Evolutionary conservation across 768 basidiomycete genomes (phyloP), one percentile per base, ranked within the genome.

Genomic region (Mycena epipterygia): DNA sequence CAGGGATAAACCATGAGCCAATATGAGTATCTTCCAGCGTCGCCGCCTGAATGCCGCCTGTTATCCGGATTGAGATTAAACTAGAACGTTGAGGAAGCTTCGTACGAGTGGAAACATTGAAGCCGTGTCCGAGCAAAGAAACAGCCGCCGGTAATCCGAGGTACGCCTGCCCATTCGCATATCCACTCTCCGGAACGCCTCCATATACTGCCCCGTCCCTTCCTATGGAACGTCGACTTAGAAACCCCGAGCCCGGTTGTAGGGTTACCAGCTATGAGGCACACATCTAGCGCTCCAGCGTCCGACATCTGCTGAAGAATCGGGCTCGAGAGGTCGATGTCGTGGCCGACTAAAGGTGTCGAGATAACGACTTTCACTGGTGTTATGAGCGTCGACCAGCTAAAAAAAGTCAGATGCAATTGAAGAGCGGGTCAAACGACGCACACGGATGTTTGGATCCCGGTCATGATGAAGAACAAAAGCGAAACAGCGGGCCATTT

Each of bases 121-220:
- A 59, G 0, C 48, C 56, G 9, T 58, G 23, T 5, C 46, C 48
- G 13, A 67, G 17, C 35, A 67, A 21, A 16, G 65, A 41, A 16
- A 68, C 53, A 7, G 67, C 49, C 29, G 67, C 60, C 33, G 67
- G 67, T 4, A 68, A 42, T 33, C 67, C 67, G 27, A 68, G 53
- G n/a, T 55, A 62, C 21, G 60, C 25, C 55, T 68, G 30, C 9
- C 52, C 62, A 9, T 27, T 44, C 13, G 67, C 55, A 42, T 68
- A 68, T 8, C 67, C 67, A 42, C 67, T 68, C 12, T 46, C 35
- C 9, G 60, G 67, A 27, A 68, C 67, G 19, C 67, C 58, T 14
- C 49, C 49, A 37, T 61, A 59, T 5, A 67, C 65, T 19, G 46
- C 65, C 19, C 46, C 48, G n/a, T 52, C 65, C 14, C 29, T 51